These are phyloP conservation scores for Mycena haematopus DNA, from an alignment of 768 basidiomycete species.

Conservation along the genomic window DNA sequence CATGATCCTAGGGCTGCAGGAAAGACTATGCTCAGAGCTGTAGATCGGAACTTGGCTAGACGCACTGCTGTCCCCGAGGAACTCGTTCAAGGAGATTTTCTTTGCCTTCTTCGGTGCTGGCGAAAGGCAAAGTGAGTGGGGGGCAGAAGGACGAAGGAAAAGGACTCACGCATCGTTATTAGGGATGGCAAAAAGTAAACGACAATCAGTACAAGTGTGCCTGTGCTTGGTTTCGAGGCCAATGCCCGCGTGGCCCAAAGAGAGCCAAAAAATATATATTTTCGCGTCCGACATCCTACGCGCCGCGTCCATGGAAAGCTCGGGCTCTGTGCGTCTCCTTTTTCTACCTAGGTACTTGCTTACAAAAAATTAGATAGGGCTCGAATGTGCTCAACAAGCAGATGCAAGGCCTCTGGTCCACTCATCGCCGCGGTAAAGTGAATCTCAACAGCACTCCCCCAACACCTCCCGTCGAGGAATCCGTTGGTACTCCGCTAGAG, in stretches of 20 bases:
- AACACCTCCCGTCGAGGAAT: constrained; percentile 33
- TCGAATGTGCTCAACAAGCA: constrained; percentile 78
- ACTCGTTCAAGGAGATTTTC: constrained; percentile 93
- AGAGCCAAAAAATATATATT: constrained; percentile 8
- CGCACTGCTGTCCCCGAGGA: constrained; percentile 87
- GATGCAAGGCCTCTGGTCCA: constrained; percentile 82
- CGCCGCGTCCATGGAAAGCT: constrained; percentile 24
- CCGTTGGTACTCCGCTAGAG: constrained; percentile 30
- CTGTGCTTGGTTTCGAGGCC: background rate
- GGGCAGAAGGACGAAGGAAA: background rate
- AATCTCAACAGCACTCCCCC: constrained; percentile 62
- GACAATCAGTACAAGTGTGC: constrained; percentile 3
- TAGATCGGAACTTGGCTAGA: constrained; percentile 40
- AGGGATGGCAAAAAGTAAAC: background rate
- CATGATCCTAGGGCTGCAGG: constrained; percentile 87
- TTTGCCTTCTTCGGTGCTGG: constrained; percentile 90
- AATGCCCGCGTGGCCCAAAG: background rate
- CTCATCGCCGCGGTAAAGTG: constrained; percentile 66
- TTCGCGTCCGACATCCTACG: background rate
- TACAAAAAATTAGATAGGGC: constrained; percentile 64
- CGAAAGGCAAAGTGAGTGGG: background rate
- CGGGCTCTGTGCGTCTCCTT: constrained; percentile 30
- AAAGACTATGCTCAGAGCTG: constrained; percentile 44
- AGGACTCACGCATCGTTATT: constrained; percentile 29
- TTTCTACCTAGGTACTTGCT: constrained; percentile 22